A percentile compares a stretch with the other conserved stretches of the same genome.
Conservation (phyloP, 148 eudicot species). For the Gaultheria prostrata region DNA sequence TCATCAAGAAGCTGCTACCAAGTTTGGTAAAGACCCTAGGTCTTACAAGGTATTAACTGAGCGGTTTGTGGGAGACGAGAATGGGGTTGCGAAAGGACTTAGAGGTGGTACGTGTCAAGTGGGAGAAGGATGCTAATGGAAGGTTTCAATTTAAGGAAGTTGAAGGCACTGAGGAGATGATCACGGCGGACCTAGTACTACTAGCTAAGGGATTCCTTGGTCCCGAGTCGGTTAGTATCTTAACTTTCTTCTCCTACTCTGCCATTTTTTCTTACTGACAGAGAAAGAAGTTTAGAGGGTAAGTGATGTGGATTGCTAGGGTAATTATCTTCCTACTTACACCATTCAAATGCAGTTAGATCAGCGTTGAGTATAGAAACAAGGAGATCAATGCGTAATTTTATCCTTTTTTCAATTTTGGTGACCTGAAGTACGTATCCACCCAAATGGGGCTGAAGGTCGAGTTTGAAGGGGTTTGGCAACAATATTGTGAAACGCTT, state of each 20-base stretch:
- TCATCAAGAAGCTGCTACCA: conserved; percentile 88
- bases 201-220: conserved; percentile 99
- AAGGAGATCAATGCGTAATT: background rate
- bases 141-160: conserved; percentile 81
- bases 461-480: background rate
- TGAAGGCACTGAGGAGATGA: conserved; percentile 73
- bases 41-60: conserved; percentile 90
- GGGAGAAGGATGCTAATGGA: conserved; percentile 96
- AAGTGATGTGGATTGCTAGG: background rate
- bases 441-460: background rate
- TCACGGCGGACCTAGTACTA: conserved; percentile 81
- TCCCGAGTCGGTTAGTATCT: conserved; percentile 81
- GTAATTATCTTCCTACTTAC: background rate
- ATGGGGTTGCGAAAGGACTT: conserved; percentile 75
- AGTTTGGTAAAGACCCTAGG: conserved; percentile 96
- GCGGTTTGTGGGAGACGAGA: conserved; percentile 83
- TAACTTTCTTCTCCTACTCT: background rate
- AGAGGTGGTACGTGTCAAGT: conserved; percentile 71
- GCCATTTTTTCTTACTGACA: too few relatives aligned
- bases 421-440: background rate
- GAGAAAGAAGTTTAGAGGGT: too few relatives aligned
- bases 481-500: background rate
- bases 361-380: background rate
- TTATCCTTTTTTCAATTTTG: background rate
- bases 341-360: background rate